Evolutionary conservation across 2,329 filamentous ascomycete genomes (phyloP).

Genomic region (Dactylellina leptospora): DNA sequence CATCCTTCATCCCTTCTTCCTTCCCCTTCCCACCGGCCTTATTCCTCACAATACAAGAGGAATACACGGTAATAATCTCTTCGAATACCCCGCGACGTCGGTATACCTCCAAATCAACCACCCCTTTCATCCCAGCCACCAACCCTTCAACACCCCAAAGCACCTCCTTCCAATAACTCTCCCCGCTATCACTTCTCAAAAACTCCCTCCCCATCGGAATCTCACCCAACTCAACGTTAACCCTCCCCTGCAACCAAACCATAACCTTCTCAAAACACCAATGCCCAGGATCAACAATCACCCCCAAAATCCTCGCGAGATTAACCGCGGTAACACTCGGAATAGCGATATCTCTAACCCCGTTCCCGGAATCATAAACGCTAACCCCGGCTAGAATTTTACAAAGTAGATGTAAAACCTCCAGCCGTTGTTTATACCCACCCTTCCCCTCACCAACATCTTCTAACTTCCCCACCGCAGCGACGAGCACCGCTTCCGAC

Average conservation of each 20-base stretch:
- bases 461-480: slow-evolving; percentile 53
- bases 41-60: not conserved
- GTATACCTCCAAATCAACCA: slow-evolving; percentile 41
- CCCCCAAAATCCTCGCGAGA: slow-evolving; percentile 52
- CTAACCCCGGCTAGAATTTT: slow-evolving; percentile 54
- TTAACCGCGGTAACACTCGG: slow-evolving; percentile 55
- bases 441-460: slow-evolving; percentile 5
- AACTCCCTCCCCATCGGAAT: slow-evolving; percentile 55
- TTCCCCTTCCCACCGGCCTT: slow-evolving; percentile 5
- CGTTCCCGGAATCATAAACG: slow-evolving; percentile 3
- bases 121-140: slow-evolving; percentile 48
- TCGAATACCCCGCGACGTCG: slow-evolving; percentile 41
- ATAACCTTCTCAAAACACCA: slow-evolving; percentile 57
- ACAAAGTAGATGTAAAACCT: slow-evolving; percentile 55
- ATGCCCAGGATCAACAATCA: slow-evolving; percentile 54
- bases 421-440: slow-evolving; percentile 54
- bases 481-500: slow-evolving; percentile 52
- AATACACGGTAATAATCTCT: slow-evolving; percentile 26
- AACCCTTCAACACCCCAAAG: slow-evolving; percentile 55
- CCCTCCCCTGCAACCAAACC: slow-evolving; percentile 53
- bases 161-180: slow-evolving; percentile 55
- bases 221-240: slow-evolving; percentile 55
- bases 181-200: slow-evolving; percentile 28
- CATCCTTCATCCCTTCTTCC: slow-evolving; percentile 20
- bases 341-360: slow-evolving; percentile 40